Conservation (phyloP, 257 asterid genomes). For the Solanum sitiens region DNA sequence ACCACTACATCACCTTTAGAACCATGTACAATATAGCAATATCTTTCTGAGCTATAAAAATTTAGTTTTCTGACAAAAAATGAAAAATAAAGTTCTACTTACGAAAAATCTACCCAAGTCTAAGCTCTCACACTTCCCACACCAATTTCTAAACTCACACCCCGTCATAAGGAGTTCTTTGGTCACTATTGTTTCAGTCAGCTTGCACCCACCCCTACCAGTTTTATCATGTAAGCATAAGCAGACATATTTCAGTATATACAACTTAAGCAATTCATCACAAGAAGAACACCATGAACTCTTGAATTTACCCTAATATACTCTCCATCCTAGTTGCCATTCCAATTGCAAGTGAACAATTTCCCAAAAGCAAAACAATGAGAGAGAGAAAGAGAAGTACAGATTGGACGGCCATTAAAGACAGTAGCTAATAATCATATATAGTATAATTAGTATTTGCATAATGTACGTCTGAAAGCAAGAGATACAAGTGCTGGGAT, state of each 20-base stretch:
- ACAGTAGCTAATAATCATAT: not conserved
- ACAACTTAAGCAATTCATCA: not conserved
- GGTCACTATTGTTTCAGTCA: not conserved
- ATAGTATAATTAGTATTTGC: not conserved
- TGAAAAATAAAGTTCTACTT: not conserved
- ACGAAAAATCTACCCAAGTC: not conserved
- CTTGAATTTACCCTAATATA: not conserved
- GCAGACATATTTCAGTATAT: not conserved
- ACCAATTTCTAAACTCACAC: not conserved
- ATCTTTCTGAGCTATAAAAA: not conserved
- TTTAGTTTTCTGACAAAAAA: not conserved
- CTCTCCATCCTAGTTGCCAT: not conserved
- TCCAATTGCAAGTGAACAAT: not conserved
- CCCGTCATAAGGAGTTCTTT: not conserved
- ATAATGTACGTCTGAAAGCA: not conserved
- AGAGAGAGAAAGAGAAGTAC: not conserved
- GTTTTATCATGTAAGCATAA: not conserved
- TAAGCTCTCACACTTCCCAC: not conserved
- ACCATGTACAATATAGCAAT: not conserved
- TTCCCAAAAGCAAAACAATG: not conserved
- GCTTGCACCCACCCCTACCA: not conserved
- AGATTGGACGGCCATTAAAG: not conserved
- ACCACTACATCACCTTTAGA: not conserved
- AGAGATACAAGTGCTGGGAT: not conserved
- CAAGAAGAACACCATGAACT: not conserved